These are phyloP conservation scores for Hypoxylon trugodes DNA, from an alignment of 495 filamentous ascomycete species.

Conservation along the genomic window DNA sequence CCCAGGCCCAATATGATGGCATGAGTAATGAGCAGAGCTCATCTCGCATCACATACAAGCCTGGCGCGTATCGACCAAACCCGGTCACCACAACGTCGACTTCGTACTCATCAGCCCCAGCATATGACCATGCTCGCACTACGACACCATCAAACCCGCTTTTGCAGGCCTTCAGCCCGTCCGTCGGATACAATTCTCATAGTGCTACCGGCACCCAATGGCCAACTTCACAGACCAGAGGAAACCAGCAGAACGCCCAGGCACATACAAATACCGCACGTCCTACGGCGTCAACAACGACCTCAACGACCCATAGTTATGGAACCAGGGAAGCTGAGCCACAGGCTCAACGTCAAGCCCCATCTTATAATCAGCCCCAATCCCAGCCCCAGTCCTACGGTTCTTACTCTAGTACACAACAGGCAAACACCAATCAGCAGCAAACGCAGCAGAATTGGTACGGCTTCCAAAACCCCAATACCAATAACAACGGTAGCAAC, in stretches of 20 bases:
- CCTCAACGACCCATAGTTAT: constrained; percentile 32
- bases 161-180: constrained; percentile 32
- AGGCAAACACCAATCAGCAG: constrained; percentile 35
- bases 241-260: constrained; percentile 19
- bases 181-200: constrained; percentile 24
- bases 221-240: constrained; percentile 36
- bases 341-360: constrained; percentile 17
- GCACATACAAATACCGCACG: constrained; percentile 26
- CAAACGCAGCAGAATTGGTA: constrained; percentile 42
- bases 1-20: constrained; percentile 34
- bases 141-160: constrained; percentile 33
- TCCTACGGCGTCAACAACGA: constrained; percentile 23
- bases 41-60: constrained; percentile 38
- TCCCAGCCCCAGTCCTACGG: constrained; percentile 30
- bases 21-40: constrained; percentile 27
- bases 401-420: constrained; percentile 35
- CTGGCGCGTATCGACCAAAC: constrained; percentile 37
- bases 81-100: constrained; percentile 30
- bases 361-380: constrained; percentile 36
- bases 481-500: constrained; percentile 23
- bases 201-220: constrained; percentile 29
- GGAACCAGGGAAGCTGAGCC: constrained; percentile 20
- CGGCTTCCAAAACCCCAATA: constrained; percentile 17
- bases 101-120: constrained; percentile 30
- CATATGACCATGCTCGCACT: constrained; percentile 39